Conservation (phyloP, 345 rosid species). For the Arabidopsis arenosa region DNA sequence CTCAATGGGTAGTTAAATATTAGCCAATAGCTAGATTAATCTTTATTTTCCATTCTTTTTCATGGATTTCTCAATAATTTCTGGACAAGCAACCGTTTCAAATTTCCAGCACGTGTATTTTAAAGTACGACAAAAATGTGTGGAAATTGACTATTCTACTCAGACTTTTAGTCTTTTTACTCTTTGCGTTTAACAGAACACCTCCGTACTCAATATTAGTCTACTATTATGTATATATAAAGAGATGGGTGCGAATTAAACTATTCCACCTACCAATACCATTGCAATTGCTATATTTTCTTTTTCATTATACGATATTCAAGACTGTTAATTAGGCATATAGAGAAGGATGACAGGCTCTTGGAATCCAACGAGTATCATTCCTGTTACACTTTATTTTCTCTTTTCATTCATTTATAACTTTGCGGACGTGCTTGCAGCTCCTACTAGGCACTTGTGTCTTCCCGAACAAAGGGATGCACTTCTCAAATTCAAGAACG, state of each 20-base stretch:
- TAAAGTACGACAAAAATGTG: background rate
- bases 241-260: background rate
- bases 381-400: background rate
- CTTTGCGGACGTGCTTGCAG: background rate
- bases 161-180: no score
- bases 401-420: background rate
- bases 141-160: no score
- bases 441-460: background rate
- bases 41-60: no score
- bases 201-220: no score
- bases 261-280: background rate
- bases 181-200: no score
- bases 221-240: background rate
- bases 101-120: no score
- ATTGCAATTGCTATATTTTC: background rate
- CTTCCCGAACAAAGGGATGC: conserved; percentile 7
- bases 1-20: no score
- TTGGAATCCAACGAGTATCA: background rate
- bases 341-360: background rate
- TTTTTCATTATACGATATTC: background rate
- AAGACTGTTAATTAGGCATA: background rate
- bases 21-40: no score
- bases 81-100: background rate
- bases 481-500: background rate
- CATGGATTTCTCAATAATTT: background rate